phyloP scores from a whole-genome alignment of 75 land plant genomes.

The Pseudotsuga menziesii region DNA sequence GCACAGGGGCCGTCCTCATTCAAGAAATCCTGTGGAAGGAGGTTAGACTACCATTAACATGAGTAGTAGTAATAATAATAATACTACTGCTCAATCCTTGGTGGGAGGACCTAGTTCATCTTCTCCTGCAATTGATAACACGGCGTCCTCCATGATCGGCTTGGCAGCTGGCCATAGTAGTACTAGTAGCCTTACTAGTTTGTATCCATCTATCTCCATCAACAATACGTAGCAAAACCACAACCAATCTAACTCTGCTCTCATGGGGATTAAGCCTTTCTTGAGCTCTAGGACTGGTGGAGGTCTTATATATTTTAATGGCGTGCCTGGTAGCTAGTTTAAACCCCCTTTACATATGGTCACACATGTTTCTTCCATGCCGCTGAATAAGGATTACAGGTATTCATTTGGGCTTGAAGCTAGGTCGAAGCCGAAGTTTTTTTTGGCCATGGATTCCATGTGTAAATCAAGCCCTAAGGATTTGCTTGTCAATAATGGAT shows the following conservation, averaged over 20 bases:
- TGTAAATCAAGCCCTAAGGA: no score
- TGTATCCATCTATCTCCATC: conserved; percentile 5
- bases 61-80: neutral
- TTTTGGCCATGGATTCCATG: no score
- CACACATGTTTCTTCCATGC: conserved; percentile 9
- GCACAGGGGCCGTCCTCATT: conserved; percentile 82
- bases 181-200: neutral
- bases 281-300: neutral
- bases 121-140: neutral
- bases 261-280: neutral
- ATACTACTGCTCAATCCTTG: neutral
- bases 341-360: conserved; percentile 20
- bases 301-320: conserved; percentile 8
- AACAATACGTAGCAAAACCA: neutral
- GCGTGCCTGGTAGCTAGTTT: conserved; percentile 20
- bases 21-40: conserved; percentile 80
- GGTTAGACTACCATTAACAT: conserved; percentile 1
- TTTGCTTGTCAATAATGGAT: no score
- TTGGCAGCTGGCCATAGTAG: conserved; percentile 1
- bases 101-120: neutral
- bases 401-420: no score
- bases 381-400: conserved; percentile 36
- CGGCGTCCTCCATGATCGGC: conserved; percentile 3
- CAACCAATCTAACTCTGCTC: neutral
- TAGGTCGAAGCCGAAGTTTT: no score